Conservation (phyloP, 305 asterid species). For the Fraxinus velutina region DNA sequence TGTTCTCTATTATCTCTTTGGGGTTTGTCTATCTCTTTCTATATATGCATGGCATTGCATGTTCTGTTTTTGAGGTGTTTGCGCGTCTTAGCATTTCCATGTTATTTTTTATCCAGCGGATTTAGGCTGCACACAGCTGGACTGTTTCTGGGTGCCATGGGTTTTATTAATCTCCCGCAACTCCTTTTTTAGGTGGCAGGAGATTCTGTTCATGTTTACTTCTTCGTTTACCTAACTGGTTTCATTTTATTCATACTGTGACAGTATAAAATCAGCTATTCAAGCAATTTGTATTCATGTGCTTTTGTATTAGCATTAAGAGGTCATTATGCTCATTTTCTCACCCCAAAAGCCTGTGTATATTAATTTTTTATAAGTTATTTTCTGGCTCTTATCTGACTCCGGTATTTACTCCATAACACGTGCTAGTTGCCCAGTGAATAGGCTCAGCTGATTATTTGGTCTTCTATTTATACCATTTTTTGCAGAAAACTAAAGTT, state of each 20-base stretch:
- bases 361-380: not conserved
- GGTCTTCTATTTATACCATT: not conserved
- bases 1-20: not conserved
- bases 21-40: not conserved
- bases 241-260: not conserved
- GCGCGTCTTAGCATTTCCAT: not conserved
- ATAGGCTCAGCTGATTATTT: not conserved
- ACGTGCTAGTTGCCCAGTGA: not conserved
- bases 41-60: not conserved
- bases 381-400: not conserved
- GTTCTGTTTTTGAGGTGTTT: not conserved
- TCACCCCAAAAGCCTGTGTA: not conserved
- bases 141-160: not conserved
- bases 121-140: not conserved
- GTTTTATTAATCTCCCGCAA: not conserved
- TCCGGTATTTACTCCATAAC: not conserved
- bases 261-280: not conserved
- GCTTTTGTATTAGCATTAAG: not conserved
- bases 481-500: conserved; percentile 68
- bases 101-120: not conserved
- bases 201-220: not conserved
- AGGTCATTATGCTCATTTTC: not conserved
- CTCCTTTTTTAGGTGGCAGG: not conserved
- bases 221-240: not conserved
- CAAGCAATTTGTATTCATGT: not conserved